Conservation (phyloP, 805 yeast species). For the Metschnikowia similis region DNA sequence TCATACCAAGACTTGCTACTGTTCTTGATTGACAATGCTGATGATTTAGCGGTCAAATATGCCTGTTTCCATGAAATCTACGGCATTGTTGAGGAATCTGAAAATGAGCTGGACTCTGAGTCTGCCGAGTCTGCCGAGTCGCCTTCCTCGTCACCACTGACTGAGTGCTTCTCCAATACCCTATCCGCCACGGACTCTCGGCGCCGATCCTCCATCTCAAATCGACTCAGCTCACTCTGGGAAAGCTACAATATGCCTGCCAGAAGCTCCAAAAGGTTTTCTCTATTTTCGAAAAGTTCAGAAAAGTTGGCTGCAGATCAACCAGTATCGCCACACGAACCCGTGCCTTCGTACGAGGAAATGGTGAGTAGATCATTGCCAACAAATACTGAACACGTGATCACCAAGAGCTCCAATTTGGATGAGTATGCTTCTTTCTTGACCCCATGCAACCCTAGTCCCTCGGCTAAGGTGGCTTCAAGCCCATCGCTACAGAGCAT, state of each 20-base stretch:
- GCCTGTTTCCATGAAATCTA: conserved; percentile 4
- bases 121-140: conserved; percentile 11
- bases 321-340: conserved; percentile 1
- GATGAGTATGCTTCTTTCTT: background rate
- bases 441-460: background rate
- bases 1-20: conserved; percentile 11
- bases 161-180: conserved; percentile 11
- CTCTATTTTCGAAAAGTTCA: conserved; percentile 10
- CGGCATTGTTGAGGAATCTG: conserved; percentile 11
- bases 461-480: background rate
- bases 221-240: conserved; percentile 16
- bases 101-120: conserved; percentile 1
- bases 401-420: conserved; percentile 1
- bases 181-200: conserved; percentile 8
- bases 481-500: conserved; percentile 3
- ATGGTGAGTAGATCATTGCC: background rate
- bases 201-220: conserved; percentile 17
- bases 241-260: conserved; percentile 19
- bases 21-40: conserved; percentile 17
- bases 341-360: conserved; percentile 1
- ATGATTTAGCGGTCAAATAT: conserved; percentile 10
- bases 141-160: conserved; percentile 12
- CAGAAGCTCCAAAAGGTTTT: conserved; percentile 18
- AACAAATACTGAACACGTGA: background rate
- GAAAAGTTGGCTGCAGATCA: conserved; percentile 4